Percentiles rank a stretch among this genome's conserved stretches.
These are phyloP conservation scores for Podospora pseudocomata DNA, from an alignment of 495 filamentous ascomycete genomes.

Conservation along the genomic window DNA sequence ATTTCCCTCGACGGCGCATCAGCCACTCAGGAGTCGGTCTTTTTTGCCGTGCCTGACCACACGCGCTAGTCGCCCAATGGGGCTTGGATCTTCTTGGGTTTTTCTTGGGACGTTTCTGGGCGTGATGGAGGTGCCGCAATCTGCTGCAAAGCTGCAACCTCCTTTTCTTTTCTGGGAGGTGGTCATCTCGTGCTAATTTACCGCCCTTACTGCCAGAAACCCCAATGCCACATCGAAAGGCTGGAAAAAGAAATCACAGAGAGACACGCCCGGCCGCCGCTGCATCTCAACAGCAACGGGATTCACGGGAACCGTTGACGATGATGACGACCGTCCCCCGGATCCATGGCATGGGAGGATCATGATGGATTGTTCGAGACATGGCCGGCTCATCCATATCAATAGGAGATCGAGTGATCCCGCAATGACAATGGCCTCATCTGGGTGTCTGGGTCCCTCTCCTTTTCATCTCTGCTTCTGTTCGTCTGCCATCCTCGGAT, in stretches of 20 bases:
- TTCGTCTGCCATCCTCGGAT: constrained; percentile 2
- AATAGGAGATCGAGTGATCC: neutral
- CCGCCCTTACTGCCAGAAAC: neutral
- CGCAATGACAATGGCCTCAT: neutral
- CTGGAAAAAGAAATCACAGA: neutral
- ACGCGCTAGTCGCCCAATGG: constrained; percentile 20
- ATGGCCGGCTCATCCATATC: neutral
- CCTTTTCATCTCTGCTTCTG: neutral
- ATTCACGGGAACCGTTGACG: neutral
- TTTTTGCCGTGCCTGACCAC: constrained; percentile 25
- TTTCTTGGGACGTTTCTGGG: neutral
- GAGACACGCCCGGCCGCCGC: neutral
- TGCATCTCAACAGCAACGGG: constrained; percentile 1
- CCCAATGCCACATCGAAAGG: constrained; percentile 9
- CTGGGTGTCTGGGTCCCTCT: neutral
- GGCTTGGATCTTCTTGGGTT: neutral
- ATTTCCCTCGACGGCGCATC: constrained; percentile 29
- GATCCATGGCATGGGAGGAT: neutral
- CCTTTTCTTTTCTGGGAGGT: constrained; percentile 16
- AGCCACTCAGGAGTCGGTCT: constrained; percentile 24
- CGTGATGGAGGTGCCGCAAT: constrained; percentile 1
- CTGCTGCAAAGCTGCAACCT: constrained; percentile 12
- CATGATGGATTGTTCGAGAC: neutral
- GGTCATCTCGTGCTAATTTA: constrained; percentile 12
- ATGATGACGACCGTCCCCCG: neutral